Percentiles rank a stretch among this genome's conserved stretches.
These are phyloP conservation scores for Xylaria multiplex DNA, from an alignment of 2,329 filamentous ascomycete genomes.

Conservation along the genomic window DNA sequence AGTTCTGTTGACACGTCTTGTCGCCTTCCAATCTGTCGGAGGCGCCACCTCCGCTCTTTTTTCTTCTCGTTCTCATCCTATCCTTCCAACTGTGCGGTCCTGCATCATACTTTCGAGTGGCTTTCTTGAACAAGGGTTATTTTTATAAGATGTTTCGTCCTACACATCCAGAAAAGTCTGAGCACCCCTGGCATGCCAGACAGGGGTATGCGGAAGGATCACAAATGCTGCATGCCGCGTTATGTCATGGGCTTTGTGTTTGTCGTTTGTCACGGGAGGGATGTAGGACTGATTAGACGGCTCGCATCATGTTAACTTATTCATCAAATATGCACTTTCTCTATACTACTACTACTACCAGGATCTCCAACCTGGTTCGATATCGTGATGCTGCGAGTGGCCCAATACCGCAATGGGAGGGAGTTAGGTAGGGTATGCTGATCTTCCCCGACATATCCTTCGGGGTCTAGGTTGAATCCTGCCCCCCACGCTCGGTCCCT, in stretches of 20 bases:
- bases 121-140: conserved; percentile 25
- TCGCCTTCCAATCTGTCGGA: conserved; percentile 12
- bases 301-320: conserved; percentile 15
- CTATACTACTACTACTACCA: conserved; percentile 9
- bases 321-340: conserved; percentile 14
- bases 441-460: conserved; percentile 4
- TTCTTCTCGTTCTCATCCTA: conserved; percentile 3
- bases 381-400: not conserved
- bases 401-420: not conserved
- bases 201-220: conserved; percentile 32
- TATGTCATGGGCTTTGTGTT: conserved; percentile 6
- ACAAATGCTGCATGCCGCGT: conserved; percentile 17
- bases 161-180: conserved; percentile 23
- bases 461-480: conserved; percentile 1
- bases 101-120: conserved; percentile 24
- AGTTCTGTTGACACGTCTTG: not conserved
- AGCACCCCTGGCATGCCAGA: conserved; percentile 19
- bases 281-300: not conserved
- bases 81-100: conserved; percentile 16
- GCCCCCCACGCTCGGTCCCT: not conserved
- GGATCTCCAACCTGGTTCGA: conserved; percentile 1
- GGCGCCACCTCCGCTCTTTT: conserved; percentile 20
- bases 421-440: not conserved
- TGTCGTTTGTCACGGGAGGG: conserved; percentile 8
- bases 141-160: conserved; percentile 32